Evolutionary conservation across 2,329 filamentous ascomycete genomes (phyloP).

Genomic region (Apiospora rasikravindrae): DNA sequence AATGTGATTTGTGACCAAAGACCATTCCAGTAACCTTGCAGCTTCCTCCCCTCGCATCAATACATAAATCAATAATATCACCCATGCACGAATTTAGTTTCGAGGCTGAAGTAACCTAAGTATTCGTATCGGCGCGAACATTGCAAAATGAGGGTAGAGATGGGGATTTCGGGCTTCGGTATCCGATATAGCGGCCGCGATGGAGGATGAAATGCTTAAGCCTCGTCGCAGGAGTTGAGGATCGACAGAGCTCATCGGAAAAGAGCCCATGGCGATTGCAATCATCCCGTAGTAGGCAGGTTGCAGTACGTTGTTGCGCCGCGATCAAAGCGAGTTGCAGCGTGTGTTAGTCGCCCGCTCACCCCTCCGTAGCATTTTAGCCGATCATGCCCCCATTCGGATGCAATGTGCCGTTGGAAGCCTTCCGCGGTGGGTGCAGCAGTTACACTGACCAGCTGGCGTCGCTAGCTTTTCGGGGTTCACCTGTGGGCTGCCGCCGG

Average conservation of each 20-base stretch:
- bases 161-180: not conserved
- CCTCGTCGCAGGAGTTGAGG: not conserved
- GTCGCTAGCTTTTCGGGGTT: constrained; percentile 11
- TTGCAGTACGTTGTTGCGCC: not conserved
- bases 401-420: constrained; percentile 1
- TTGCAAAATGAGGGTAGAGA: not conserved
- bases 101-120: not conserved
- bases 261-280: not conserved
- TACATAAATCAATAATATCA: not conserved
- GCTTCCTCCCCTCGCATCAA: not conserved
- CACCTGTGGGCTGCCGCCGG: constrained; percentile 12
- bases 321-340: constrained; percentile 6
- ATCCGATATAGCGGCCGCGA: not conserved
- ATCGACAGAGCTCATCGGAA: constrained; percentile 9
- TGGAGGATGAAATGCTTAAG: constrained; percentile 10
- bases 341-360: not conserved
- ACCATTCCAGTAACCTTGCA: not conserved
- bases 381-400: not conserved
- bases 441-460: constrained; percentile 15
- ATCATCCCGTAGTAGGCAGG: not conserved
- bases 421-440: constrained; percentile 6
- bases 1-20: constrained; percentile 9
- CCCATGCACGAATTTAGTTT: not conserved
- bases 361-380: not conserved
- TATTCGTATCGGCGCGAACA: not conserved